Evolutionary conservation across 1,284 basidiomycete genomes (phyloP).

Genomic region (Irpex sp.): DNA sequence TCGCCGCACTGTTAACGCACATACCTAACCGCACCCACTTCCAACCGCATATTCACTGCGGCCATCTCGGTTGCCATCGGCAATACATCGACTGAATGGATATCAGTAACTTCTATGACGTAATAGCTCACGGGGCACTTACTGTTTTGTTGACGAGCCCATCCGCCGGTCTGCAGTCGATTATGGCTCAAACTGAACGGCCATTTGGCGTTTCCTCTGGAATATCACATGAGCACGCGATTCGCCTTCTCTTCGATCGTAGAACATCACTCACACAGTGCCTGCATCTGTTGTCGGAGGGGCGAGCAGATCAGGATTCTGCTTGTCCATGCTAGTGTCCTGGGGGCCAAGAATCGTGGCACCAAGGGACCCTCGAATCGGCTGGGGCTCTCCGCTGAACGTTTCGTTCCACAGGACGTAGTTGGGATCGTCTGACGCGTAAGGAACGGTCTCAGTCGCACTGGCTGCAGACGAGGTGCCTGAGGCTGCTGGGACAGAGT

Average conservation of each 20-base stretch:
- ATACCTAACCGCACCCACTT: slow-evolving; percentile 58
- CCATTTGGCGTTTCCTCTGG: slow-evolving; percentile 62
- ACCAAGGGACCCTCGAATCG: slow-evolving; percentile 39
- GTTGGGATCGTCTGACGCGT: slow-evolving; percentile 16
- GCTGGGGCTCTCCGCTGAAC: slow-evolving; percentile 21
- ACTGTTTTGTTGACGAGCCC: slow-evolving; percentile 67
- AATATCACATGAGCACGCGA: background rate
- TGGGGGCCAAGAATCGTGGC: slow-evolving; percentile 51
- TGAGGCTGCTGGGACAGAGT: background rate
- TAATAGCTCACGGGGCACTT: slow-evolving; percentile 9
- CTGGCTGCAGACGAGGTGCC: background rate
- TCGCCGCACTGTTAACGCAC: slow-evolving; percentile 8
- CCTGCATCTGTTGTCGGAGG: slow-evolving; percentile 64
- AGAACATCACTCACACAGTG: slow-evolving; percentile 39
- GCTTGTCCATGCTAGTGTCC: slow-evolving; percentile 42
- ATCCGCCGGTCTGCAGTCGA: slow-evolving; percentile 62
- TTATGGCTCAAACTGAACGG: slow-evolving; percentile 63
- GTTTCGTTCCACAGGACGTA: slow-evolving; percentile 9
- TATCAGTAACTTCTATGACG: background rate
- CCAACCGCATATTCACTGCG: slow-evolving; percentile 55
- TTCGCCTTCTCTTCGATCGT: background rate
- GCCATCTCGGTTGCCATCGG: slow-evolving; percentile 45
- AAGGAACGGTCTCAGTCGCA: slow-evolving; percentile 12
- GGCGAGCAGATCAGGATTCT: slow-evolving; percentile 59
- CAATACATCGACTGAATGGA: slow-evolving; percentile 41